Base-by-base conservation (phyloP, 2,329 filamentous ascomycete genomes). In the Verticillium alfalfae region DNA sequence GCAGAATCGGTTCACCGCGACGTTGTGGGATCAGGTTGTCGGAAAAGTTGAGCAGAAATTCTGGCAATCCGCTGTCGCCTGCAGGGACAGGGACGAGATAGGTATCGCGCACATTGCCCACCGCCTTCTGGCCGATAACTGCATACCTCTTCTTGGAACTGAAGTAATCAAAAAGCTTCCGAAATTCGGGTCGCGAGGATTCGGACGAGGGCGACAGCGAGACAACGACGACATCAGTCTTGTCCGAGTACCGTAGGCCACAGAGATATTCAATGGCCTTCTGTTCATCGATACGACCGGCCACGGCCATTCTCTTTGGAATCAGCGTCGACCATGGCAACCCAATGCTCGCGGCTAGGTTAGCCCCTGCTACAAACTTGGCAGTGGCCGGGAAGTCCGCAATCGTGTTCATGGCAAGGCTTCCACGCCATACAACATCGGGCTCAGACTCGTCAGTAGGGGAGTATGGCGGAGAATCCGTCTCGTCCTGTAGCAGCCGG, bases 251-350 rank as follows among this genome's bases (percentile, higher is more conserved):
- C 13, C 92, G 87, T 64, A 98, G 81, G 58, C 92, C 88, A 71
- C 92, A 95, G 0, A 99, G 87, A 70, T 99, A 99, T 64, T 96
- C 92, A 61, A 93, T 92, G 12, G 94, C 95, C 66, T 89, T 90
- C 63, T 89, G 84, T 67, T 92, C 87, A 59, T 91, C 86, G 63
- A 99, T 95, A 18, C 95, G 87, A 1, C 91, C 92, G 57, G 88
- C 88, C 26, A 95, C 88, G 7, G 84, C 86, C 36, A 95, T 79
- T 8, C 81, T 83, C 36, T 84, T 79, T 0, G 92, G 90, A 8
- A 97, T 85, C 10, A 98, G 78, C 62, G 90, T 85, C 18, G 83
- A 83, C 92, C 93, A 98, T 0, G 80, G 71, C 16, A 77, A 61
- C 1, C 68, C 67, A 22, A 76, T 70, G 0, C 88, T 84, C 64